These are phyloP conservation scores for Fonsecaea erecta DNA, from an alignment of 2,329 filamentous ascomycete genomes.

Conservation along the genomic window DNA sequence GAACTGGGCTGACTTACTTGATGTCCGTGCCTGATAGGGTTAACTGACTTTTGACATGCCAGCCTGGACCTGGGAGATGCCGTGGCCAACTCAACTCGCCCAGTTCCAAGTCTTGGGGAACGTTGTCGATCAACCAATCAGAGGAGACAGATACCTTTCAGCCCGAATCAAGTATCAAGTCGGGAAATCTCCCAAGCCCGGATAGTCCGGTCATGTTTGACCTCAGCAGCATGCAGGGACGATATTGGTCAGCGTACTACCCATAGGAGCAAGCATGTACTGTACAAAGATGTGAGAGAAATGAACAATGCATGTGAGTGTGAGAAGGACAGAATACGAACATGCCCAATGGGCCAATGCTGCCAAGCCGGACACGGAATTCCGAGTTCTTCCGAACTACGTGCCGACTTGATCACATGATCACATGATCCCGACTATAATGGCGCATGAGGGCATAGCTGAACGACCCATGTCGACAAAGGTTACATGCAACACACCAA, in stretches of 20 bases:
- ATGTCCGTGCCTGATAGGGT: background rate
- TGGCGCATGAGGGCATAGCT: background rate
- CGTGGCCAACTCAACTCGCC: background rate
- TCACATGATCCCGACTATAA: background rate
- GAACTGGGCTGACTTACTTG: background rate
- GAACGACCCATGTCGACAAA: background rate
- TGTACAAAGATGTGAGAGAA: background rate
- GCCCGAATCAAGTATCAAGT: slow-evolving; percentile 9
- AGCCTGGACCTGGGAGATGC: background rate
- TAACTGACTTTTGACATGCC: background rate
- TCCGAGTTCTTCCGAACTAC: background rate
- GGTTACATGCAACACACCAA: background rate
- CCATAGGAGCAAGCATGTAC: background rate
- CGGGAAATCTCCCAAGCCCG: background rate
- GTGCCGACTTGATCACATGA: background rate
- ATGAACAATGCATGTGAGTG: background rate
- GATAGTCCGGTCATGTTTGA: background rate
- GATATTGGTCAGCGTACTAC: slow-evolving; percentile 3
- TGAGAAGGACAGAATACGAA: background rate
- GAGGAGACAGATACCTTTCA: background rate
- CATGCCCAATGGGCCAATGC: background rate
- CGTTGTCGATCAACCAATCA: background rate
- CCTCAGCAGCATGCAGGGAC: slow-evolving; percentile 7
- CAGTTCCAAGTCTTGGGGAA: background rate
- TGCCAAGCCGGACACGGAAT: background rate